Conservation (phyloP, 148 eudicot species). For the Rhododendron ovatum region DNA sequence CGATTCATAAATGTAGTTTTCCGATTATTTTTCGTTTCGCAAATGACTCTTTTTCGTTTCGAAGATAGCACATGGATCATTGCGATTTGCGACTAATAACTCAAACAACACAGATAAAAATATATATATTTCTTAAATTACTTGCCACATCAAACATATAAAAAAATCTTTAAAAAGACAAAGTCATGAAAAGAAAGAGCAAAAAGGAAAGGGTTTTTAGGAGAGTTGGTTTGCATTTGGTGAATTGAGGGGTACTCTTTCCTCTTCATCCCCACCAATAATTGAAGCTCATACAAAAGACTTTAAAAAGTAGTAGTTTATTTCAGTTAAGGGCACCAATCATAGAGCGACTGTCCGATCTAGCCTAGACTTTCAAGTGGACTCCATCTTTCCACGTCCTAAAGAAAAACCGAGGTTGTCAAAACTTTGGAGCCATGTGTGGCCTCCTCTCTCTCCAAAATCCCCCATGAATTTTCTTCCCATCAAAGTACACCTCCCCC, state of each 20-base stretch:
- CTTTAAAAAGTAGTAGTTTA: constrained; percentile 6
- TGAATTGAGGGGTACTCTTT: background rate
- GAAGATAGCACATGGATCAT: too few relatives aligned
- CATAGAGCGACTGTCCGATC: constrained; percentile 4
- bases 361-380: constrained; percentile 17
- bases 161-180: background rate
- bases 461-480: constrained; percentile 33
- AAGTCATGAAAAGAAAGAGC: background rate
- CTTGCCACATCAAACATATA: too few relatives aligned
- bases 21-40: too few relatives aligned
- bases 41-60: too few relatives aligned
- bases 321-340: constrained; percentile 20
- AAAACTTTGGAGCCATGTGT: constrained; percentile 27
- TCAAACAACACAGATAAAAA: too few relatives aligned
- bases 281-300: background rate
- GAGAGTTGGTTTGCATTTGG: background rate
- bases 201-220: background rate
- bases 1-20: too few relatives aligned
- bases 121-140: too few relatives aligned
- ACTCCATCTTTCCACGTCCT: constrained; percentile 35
- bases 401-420: constrained; percentile 8
- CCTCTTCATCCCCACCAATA: background rate
- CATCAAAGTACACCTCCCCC: constrained; percentile 12
- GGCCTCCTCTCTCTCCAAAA: constrained; percentile 12
- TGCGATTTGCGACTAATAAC: too few relatives aligned